These are phyloP conservation scores for Teunomyces barrocoloradensis DNA, from an alignment of 805 yeast genomes.

Conservation along the genomic window DNA sequence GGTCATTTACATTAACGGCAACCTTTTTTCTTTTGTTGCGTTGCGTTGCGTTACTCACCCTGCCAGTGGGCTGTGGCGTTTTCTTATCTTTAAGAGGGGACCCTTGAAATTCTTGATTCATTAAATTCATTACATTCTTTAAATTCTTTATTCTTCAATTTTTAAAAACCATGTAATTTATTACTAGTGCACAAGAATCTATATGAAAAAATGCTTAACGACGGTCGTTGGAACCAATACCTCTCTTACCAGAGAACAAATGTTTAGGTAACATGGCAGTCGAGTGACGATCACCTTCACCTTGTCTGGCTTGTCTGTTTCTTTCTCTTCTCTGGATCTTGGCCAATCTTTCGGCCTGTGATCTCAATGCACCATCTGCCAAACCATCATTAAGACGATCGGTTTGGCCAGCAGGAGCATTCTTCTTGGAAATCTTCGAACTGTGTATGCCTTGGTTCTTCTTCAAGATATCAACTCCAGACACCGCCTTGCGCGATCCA, in stretches of 20 bases:
- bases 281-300: slow-evolving; percentile 93
- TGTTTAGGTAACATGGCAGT: slow-evolving; percentile 89
- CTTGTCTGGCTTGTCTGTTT: slow-evolving; percentile 86
- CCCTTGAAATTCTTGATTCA: background rate
- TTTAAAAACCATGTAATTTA: background rate
- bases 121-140: too few species aligned
- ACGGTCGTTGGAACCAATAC: slow-evolving; percentile 87
- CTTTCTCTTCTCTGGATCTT: slow-evolving; percentile 92
- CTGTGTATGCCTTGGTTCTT: slow-evolving; percentile 45
- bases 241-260: slow-evolving; percentile 94
- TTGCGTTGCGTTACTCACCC: too few species aligned
- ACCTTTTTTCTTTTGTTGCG: too few species aligned
- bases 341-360: slow-evolving; percentile 82
- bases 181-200: slow-evolving; percentile 3
- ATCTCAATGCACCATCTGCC: slow-evolving; percentile 72
- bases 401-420: slow-evolving; percentile 56
- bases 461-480: slow-evolving; percentile 82
- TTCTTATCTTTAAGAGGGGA: background rate
- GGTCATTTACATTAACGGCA: background rate
- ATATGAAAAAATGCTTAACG: slow-evolving; percentile 48
- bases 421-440: slow-evolving; percentile 44
- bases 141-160: too few species aligned
- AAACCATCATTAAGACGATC: slow-evolving; percentile 88
- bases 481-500: slow-evolving; percentile 39
- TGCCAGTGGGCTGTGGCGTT: too few species aligned